Conservation (phyloP, 2,329 filamentous ascomycete species). For the Ceratocystis destructans region DNA sequence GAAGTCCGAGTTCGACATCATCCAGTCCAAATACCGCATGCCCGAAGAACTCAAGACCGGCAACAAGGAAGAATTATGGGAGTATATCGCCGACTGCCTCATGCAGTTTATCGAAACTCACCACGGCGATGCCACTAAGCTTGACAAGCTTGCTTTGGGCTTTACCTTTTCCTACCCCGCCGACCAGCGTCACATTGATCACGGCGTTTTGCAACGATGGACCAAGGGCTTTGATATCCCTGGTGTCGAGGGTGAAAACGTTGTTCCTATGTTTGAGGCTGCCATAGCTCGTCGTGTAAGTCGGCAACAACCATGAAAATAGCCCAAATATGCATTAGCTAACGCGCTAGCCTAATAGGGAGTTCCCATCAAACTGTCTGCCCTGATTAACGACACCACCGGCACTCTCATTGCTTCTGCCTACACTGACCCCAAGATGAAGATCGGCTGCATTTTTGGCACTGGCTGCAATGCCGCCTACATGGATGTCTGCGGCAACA, state of each 20-base stretch:
- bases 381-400: conserved; percentile 94
- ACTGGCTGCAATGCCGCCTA: conserved; percentile 98
- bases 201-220: conserved; percentile 86
- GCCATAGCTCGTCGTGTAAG: conserved; percentile 48
- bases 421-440: conserved; percentile 88
- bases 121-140: conserved; percentile 50
- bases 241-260: conserved; percentile 79
- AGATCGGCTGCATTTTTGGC: conserved; percentile 94
- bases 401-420: conserved; percentile 92
- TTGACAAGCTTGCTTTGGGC: conserved; percentile 61
- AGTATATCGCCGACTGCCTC: conserved; percentile 85
- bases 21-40: conserved; percentile 92
- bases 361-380: conserved; percentile 82
- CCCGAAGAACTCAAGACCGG: conserved; percentile 85
- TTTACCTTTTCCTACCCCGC: conserved; percentile 97
- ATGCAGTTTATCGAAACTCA: conserved; percentile 82
- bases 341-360: conserved; percentile 36
- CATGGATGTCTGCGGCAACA: conserved; percentile 82
- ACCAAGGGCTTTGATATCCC: conserved; percentile 95
- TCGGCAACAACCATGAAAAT: conserved; percentile 1
- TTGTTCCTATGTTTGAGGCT: conserved; percentile 75
- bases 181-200: conserved; percentile 84
- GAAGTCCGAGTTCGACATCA: conserved; percentile 84
- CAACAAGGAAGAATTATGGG: conserved; percentile 75
- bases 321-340: conserved; percentile 21